Conservation (phyloP, 116 monocot genomes). For the Iris pallida region DNA sequence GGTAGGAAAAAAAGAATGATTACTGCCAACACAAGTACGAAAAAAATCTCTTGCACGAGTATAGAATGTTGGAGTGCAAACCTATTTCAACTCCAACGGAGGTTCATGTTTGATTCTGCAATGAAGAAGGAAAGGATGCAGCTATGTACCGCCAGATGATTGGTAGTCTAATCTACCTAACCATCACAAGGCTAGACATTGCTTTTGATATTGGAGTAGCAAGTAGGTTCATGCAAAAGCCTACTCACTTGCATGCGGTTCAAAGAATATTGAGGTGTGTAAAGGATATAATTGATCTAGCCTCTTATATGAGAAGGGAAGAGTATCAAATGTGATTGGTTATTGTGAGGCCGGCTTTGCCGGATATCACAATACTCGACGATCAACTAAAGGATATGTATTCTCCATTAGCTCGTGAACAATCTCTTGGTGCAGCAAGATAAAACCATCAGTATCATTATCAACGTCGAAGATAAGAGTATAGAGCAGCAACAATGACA, state of each 20-base stretch:
- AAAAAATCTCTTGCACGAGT: conserved; percentile 1
- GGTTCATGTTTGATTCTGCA: neutral
- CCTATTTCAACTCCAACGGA: conserved; percentile 16
- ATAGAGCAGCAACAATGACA: no score
- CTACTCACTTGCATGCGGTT: conserved; percentile 2
- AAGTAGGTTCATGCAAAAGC: neutral
- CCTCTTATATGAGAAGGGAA: neutral
- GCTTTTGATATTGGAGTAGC: conserved; percentile 8
- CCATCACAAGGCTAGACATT: neutral
- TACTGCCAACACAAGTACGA: conserved; percentile 7
- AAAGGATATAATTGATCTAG: neutral
- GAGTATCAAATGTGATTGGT: neutral
- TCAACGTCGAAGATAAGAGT: neutral
- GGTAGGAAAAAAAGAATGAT: neutral
- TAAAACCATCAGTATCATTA: neutral
- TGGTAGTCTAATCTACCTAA: conserved; percentile 7
- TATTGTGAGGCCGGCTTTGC: conserved; percentile 3
- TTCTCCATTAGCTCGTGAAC: neutral
- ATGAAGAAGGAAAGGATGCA: conserved; percentile 6
- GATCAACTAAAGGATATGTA: neutral
- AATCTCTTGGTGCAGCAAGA: conserved; percentile 10
- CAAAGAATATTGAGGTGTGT: conserved; percentile 7
- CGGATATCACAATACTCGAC: neutral
- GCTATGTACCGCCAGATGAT: conserved; percentile 9
- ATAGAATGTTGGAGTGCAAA: conserved; percentile 7